These are phyloP conservation scores for Candida alai DNA, from an alignment of 805 yeast species.

Conservation along the genomic window DNA sequence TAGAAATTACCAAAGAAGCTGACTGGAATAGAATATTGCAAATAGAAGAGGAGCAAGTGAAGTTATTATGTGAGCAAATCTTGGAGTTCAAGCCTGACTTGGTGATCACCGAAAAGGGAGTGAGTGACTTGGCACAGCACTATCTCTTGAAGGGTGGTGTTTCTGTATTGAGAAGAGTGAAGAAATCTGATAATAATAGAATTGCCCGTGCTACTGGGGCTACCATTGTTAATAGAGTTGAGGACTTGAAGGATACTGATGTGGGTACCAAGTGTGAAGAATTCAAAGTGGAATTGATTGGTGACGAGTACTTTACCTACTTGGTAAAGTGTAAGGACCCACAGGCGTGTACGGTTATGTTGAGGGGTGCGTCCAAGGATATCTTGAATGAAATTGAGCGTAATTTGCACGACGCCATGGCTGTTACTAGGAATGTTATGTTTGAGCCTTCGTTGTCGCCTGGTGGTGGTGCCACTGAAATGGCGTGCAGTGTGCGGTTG, in stretches of 20 bases:
- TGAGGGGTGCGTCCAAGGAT: conserved; percentile 97
- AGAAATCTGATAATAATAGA: conserved; percentile 93
- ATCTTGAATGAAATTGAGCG: conserved; percentile 94
- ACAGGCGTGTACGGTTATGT: conserved; percentile 85
- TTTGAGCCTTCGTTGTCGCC: conserved; percentile 94
- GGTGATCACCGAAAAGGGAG: conserved; percentile 97
- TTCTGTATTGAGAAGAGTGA: conserved; percentile 88
- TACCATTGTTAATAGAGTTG: conserved; percentile 91
- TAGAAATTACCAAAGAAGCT: conserved; percentile 91
- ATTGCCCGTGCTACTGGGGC: conserved; percentile 98
- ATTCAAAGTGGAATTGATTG: conserved; percentile 90
- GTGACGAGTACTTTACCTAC: conserved; percentile 94
- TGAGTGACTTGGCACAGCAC: conserved; percentile 96
- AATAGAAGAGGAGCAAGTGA: conserved; percentile 97
- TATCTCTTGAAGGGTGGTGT: conserved; percentile 90
- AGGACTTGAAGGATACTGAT: conserved; percentile 88
- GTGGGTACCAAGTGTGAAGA: conserved; percentile 86
- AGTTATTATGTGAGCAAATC: conserved; percentile 78
- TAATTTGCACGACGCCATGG: conserved; percentile 97
- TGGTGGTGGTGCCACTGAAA: conserved; percentile 99
- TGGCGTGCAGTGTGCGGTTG: conserved; percentile 89
- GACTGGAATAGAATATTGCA: conserved; percentile 95
- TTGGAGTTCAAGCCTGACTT: conserved; percentile 85
- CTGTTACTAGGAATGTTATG: conserved; percentile 92
- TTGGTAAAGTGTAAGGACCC: conserved; percentile 79